Evolutionary conservation across 1,284 basidiomycete species (phyloP), one percentile per base, ranked within the genome.

Genomic region (Ganoderma resinaceum): DNA sequence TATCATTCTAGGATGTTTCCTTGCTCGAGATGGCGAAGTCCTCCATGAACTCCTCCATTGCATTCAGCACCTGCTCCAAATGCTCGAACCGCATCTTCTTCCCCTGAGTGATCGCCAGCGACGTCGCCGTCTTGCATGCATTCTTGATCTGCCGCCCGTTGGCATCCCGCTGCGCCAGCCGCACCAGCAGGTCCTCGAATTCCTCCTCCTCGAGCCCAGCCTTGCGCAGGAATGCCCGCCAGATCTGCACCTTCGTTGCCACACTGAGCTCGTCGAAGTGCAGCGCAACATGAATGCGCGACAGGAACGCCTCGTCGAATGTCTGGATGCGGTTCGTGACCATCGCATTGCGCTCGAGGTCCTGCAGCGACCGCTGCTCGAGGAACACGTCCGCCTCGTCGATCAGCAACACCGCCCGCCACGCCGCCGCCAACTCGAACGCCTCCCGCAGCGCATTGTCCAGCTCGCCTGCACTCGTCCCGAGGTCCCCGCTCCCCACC

Each of bases 61-160:
- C 86, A 76, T 88, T 85, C 69, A 90, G 76, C 4, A 89, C 89
- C 75, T 87, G 83, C 69, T 80, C 72, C 62, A 91, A 80, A 77
- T 90, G 87, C 55, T 72, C 74, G 72, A 81, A 85, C 11, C 71
- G 73, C 8, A 90, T 76, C 59, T 76, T 76, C 77, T 87, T 82
- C 18, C 81, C 80, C 20, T 84, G 77, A 6, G 83, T 85, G 20
- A 82, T 65, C 18, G 88, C 87, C 38, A 90, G 78, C 42, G 86
- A 87, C 65, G 85, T 84, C 40, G 89, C 89, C 1, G 89, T 90
- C 67, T 86, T 79, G 29, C 85, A 85, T 3, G 86, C 86, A 70
- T 90, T 90, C 82, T 89, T 90, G 73, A 90, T 90, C 77, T 89
- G 86, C 53, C 88, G 75, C 11, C 89, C 89, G 72, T 89, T 90